Conservation (phyloP, 1,284 basidiomycete genomes). For the Meira miltonrushii region DNA sequence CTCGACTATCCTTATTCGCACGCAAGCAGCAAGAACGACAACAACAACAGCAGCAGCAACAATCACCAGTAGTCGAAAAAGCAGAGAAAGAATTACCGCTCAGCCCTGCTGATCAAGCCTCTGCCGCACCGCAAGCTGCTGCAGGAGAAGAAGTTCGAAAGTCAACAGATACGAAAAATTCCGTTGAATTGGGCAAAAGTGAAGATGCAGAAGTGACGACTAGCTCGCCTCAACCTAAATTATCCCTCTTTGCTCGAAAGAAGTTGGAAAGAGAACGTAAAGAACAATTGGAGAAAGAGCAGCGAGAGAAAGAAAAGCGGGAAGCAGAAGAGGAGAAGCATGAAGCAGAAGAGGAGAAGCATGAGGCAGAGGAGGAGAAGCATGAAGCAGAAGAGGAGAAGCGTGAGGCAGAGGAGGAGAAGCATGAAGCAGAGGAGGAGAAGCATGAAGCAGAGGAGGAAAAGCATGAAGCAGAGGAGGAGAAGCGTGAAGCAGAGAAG, state of each 20-base stretch:
- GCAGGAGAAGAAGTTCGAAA: not conserved
- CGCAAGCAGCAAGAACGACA: not conserved
- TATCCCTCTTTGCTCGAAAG: constrained; percentile 11
- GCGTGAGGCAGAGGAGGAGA: not conserved
- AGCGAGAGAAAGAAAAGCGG: not conserved
- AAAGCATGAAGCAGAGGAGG: constrained; percentile 58
- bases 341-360: not conserved
- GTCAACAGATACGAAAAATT: not conserved
- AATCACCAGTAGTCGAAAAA: not conserved
- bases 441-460: not conserved
- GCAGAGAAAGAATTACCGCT: constrained; percentile 10
- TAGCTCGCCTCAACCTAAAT: not conserved
- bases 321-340: not conserved
- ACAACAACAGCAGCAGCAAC: not conserved
- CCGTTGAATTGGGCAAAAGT: not conserved
- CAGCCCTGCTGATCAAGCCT: not conserved
- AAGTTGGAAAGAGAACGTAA: not conserved
- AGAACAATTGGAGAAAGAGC: not conserved
- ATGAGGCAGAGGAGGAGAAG: not conserved
- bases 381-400: too few relatives aligned
- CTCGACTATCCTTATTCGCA: not conserved
- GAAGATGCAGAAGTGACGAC: not conserved
- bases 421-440: not conserved
- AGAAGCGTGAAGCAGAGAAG: constrained; percentile 63
- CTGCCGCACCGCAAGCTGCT: constrained; percentile 8